These are phyloP conservation scores for Colletotrichum sp. DNA, from an alignment of 2,329 filamentous ascomycete species.

Conservation along the genomic window DNA sequence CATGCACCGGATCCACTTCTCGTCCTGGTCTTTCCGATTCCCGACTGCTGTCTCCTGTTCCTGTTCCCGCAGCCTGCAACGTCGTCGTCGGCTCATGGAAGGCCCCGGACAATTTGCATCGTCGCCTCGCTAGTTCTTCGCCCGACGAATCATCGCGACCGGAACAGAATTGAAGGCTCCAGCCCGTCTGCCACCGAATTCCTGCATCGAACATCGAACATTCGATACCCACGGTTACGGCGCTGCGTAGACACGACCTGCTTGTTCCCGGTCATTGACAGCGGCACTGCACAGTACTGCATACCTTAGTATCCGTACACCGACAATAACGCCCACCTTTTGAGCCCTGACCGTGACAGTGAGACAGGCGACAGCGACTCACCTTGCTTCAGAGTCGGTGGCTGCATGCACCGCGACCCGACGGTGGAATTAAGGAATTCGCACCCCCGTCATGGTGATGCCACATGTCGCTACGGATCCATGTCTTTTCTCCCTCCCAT, in stretches of 20 bases:
- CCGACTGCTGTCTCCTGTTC: background rate
- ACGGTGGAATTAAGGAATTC: conserved; percentile 8
- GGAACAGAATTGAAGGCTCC: background rate
- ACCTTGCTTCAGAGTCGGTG: background rate
- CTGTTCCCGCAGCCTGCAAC: background rate
- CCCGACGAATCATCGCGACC: conserved; percentile 6
- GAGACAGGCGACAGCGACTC: background rate
- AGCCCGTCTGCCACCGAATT: background rate
- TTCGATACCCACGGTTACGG: background rate
- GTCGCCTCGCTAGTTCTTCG: background rate
- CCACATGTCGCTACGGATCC: conserved; percentile 15
- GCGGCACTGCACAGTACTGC: background rate
- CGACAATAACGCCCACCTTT: background rate
- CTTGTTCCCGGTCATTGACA: background rate
- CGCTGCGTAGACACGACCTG: background rate
- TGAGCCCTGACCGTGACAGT: background rate
- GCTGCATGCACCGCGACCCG: background rate
- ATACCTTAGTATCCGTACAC: background rate
- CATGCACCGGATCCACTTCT: background rate
- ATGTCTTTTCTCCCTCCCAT: background rate
- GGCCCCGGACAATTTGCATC: background rate
- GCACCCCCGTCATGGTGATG: conserved; percentile 20
- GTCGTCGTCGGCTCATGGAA: background rate
- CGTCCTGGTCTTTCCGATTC: conserved; percentile 6
- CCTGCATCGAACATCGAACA: background rate